phyloP scores from a whole-genome alignment of 2,329 filamentous ascomycete genomes.

The Penicillium sp. region DNA sequence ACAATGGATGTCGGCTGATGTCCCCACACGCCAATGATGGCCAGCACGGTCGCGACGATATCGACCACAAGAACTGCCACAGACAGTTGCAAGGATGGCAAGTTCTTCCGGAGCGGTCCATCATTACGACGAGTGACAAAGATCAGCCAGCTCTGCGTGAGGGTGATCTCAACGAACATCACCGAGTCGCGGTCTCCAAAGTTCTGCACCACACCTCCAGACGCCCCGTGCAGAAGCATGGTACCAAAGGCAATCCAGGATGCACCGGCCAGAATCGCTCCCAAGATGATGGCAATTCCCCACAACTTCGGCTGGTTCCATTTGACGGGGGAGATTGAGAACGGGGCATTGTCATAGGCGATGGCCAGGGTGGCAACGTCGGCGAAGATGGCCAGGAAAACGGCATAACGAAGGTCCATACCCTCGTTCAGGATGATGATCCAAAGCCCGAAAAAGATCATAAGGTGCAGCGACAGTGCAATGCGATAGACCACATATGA shows the following conservation, averaged over 20 bases:
- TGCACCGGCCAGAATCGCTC: slow-evolving; percentile 76
- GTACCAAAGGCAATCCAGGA: slow-evolving; percentile 90
- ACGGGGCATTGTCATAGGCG: slow-evolving; percentile 90
- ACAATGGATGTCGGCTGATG: slow-evolving; percentile 72
- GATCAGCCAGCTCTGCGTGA: slow-evolving; percentile 95
- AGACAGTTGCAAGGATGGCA: slow-evolving; percentile 81
- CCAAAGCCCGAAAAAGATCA: slow-evolving; percentile 90
- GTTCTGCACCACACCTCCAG: slow-evolving; percentile 88
- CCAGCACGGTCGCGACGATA: slow-evolving; percentile 81
- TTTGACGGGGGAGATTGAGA: slow-evolving; percentile 82
- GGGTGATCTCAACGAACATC: slow-evolving; percentile 84
- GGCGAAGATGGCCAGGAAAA: slow-evolving; percentile 94
- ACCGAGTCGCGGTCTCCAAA: slow-evolving; percentile 79
- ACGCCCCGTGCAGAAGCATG: slow-evolving; percentile 67
- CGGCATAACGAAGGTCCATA: slow-evolving; percentile 82
- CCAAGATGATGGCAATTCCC: slow-evolving; percentile 86
- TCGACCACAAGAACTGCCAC: slow-evolving; percentile 81
- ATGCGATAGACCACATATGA: slow-evolving; percentile 96
- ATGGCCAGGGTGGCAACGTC: slow-evolving; percentile 91
- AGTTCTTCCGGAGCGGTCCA: slow-evolving; percentile 87
- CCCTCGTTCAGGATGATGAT: slow-evolving; percentile 83
- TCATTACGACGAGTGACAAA: slow-evolving; percentile 93
- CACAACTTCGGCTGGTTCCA: slow-evolving; percentile 94
- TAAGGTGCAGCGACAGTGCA: slow-evolving; percentile 84
- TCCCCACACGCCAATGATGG: slow-evolving; percentile 81